Evolutionary conservation across 305 asterid species (phyloP).

Genomic region (Stenogyne calaminthoides): DNA sequence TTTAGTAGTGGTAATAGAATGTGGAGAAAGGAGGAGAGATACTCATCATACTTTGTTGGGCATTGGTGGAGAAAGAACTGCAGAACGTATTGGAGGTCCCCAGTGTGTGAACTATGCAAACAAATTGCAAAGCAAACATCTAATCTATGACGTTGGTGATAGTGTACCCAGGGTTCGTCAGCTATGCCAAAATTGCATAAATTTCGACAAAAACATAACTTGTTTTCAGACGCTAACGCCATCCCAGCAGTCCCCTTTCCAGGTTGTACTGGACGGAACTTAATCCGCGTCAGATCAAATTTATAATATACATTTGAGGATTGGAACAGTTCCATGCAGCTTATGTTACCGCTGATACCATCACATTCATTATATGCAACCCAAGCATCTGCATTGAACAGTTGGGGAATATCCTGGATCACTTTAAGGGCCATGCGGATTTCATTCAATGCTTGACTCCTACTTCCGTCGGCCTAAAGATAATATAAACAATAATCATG

Average conservation of each 20-base stretch:
- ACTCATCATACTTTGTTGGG: not conserved
- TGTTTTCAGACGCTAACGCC: constrained; percentile 3
- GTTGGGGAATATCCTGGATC: not conserved
- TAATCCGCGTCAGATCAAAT: not conserved
- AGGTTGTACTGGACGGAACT: not conserved
- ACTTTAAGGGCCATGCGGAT: not conserved
- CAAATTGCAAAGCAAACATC: constrained; percentile 19
- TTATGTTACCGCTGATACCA: not conserved
- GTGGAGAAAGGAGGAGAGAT: not conserved
- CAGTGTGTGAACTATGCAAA: constrained; percentile 6
- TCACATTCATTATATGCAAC: not conserved
- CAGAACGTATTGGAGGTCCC: not conserved
- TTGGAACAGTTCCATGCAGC: not conserved
- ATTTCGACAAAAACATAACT: constrained; percentile 4
- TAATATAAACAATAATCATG: too few species aligned
- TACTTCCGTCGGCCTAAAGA: not conserved
- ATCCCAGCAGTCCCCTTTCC: constrained; percentile 14
- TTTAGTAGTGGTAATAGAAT: constrained; percentile 8
- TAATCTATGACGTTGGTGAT: not conserved
- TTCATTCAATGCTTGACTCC: not conserved
- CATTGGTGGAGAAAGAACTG: constrained; percentile 14
- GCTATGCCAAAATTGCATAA: not conserved
- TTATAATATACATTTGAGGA: too few species aligned
- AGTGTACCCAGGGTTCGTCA: not conserved
- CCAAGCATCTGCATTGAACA: not conserved